Conservation (phyloP, 148 eudicot species). For the Dysphania ambrosioides region DNA sequence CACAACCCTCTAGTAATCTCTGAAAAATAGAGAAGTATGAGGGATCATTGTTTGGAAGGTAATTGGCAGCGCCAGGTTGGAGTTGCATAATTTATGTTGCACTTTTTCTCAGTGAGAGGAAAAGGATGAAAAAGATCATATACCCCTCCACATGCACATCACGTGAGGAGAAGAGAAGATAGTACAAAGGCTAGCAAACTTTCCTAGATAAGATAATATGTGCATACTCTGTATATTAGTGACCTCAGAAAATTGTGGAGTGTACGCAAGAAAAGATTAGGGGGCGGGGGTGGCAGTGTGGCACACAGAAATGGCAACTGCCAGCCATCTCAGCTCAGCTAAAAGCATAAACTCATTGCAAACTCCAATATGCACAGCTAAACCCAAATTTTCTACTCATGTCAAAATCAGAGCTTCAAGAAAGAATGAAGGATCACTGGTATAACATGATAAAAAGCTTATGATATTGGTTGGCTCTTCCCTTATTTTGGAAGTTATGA, state of each 20-base stretch:
- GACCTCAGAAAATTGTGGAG: constrained; percentile 25
- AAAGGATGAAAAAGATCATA: background rate
- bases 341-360: constrained; percentile 23
- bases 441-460: background rate
- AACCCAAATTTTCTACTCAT: constrained; percentile 8
- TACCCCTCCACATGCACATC: constrained; percentile 8
- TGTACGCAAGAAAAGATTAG: too few species aligned
- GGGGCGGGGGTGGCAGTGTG: too few species aligned
- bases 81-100: background rate
- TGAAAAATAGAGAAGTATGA: background rate
- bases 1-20: background rate
- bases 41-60: background rate
- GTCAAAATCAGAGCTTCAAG: constrained; percentile 23
- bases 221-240: background rate
- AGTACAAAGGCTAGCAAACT: background rate
- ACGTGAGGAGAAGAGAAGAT: constrained; percentile 12
- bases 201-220: constrained; percentile 23
- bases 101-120: background rate
- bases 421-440: constrained; percentile 20
- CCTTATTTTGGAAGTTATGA: too few species aligned
- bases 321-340: constrained; percentile 23
- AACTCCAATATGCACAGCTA: constrained; percentile 6
- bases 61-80: background rate
- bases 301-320: constrained; percentile 23
- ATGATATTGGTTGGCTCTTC: background rate